A percentile compares a stretch with the other conserved stretches of the same genome.
phyloP scores from a whole-genome alignment of 768 basidiomycete genomes.

The Podaxis sp. region DNA sequence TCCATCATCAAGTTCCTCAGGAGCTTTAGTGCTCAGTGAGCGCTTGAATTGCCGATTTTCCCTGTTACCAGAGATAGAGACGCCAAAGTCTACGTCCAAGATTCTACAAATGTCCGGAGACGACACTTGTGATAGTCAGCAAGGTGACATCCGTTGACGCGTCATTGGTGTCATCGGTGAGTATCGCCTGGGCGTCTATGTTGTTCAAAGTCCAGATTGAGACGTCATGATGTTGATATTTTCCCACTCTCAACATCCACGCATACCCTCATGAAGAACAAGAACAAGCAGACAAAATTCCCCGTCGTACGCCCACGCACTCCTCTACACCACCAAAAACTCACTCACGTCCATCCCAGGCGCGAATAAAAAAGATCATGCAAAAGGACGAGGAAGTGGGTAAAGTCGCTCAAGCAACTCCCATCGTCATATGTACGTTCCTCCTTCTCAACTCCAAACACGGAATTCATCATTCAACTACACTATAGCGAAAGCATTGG shows the following conservation, averaged over 20 bases:
- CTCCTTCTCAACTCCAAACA: not conserved
- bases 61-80: too few species aligned
- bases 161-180: too few species aligned
- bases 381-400: slow-evolving; percentile 99
- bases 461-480: not conserved
- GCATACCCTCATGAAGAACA: slow-evolving; percentile 65
- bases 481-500: slow-evolving; percentile 84
- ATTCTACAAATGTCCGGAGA: too few species aligned
- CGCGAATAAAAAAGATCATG: slow-evolving; percentile 99
- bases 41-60: too few species aligned
- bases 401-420: slow-evolving; percentile 95
- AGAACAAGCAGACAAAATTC: slow-evolving; percentile 89
- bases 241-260: not conserved
- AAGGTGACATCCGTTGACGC: too few species aligned
- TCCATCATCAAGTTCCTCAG: too few species aligned
- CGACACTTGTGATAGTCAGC: too few species aligned
- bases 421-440: slow-evolving; percentile 91
- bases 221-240: not conserved
- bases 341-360: slow-evolving; percentile 40
- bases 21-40: too few species aligned
- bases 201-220: too few species aligned
- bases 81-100: too few species aligned
- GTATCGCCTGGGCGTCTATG: too few species aligned
- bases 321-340: not conserved
- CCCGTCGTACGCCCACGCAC: slow-evolving; percentile 62